phyloP scores from a whole-genome alignment of 352 stramenopile genomes.

The Globisporangium rhizosaccharum region DNA sequence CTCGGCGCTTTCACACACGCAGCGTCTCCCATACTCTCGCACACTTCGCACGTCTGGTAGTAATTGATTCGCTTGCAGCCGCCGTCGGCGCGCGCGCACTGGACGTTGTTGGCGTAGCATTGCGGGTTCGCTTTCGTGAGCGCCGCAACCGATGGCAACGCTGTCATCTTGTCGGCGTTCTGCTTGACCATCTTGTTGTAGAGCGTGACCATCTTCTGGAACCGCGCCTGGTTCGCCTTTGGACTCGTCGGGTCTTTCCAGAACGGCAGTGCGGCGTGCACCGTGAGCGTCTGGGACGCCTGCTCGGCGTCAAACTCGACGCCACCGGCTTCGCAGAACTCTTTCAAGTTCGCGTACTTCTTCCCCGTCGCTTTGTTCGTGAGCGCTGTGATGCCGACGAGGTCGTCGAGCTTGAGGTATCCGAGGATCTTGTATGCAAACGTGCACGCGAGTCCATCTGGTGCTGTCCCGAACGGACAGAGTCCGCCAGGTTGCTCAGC shows the following conservation, averaged over 20 bases:
- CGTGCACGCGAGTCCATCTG: conserved; percentile 47
- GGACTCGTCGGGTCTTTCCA: conserved; percentile 46
- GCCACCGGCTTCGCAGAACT: conserved; percentile 42
- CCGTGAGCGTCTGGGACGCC: conserved; percentile 22
- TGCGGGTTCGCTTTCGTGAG: conserved; percentile 46
- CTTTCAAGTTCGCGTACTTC: conserved; percentile 27
- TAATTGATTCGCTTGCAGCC: conserved; percentile 59
- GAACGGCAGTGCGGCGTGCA: conserved; percentile 45
- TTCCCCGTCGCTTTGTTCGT: conserved; percentile 15
- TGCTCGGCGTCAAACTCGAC: conserved; percentile 46
- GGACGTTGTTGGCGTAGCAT: conserved; percentile 62
- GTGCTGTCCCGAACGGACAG: conserved; percentile 33
- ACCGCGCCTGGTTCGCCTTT: conserved; percentile 39
- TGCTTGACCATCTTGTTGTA: conserved; percentile 44
- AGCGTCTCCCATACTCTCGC: conserved; percentile 17
- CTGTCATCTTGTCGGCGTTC: conserved; percentile 32
- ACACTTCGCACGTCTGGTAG: conserved; percentile 59
- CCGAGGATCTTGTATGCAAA: conserved; percentile 57
- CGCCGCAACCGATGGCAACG: conserved; percentile 33
- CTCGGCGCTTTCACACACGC: conserved; percentile 31
- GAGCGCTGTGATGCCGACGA: conserved; percentile 55
- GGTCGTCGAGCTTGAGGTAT: conserved; percentile 49
- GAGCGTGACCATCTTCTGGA: conserved; percentile 42
- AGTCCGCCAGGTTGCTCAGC: conserved; percentile 23
- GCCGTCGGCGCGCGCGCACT: conserved; percentile 31